Percentiles rank a stretch among this genome's conserved stretches.
Evolutionary conservation across 169 alveolate genomes (phyloP).

Genomic region (Neospora caninum): DNA sequence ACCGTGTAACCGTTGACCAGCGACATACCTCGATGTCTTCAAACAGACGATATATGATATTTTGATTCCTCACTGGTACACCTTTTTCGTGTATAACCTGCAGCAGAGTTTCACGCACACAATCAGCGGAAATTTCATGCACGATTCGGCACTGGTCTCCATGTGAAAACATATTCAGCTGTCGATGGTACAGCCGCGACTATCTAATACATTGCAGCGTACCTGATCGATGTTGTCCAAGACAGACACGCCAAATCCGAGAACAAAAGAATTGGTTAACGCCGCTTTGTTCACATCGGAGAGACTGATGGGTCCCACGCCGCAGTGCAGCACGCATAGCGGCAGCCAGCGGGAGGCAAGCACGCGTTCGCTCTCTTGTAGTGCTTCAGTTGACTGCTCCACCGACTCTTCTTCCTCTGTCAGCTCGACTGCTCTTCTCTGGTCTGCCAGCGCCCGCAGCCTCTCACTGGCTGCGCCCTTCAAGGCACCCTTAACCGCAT

Average conservation of each 20-base stretch:
- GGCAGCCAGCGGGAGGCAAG: constrained; percentile 48
- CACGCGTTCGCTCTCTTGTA: not conserved
- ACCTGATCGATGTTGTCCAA: constrained; percentile 45
- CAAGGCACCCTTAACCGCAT: not conserved
- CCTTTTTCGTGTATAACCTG: constrained; percentile 27
- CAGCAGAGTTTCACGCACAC: not conserved
- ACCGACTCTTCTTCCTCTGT: constrained; percentile 12
- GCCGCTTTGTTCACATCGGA: constrained; percentile 40
- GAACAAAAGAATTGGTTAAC: constrained; percentile 26
- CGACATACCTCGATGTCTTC: constrained; percentile 51
- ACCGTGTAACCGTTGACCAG: not conserved
- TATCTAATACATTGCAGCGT: not conserved
- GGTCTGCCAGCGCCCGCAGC: not conserved
- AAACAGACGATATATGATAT: constrained; percentile 44
- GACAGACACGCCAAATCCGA: constrained; percentile 41
- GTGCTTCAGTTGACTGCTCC: not conserved
- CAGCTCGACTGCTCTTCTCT: not conserved
- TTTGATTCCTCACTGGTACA: constrained; percentile 14
- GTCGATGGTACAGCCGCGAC: not conserved
- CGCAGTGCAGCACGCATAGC: constrained; percentile 27
- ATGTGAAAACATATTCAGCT: too few species aligned
- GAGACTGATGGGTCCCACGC: constrained; percentile 53
- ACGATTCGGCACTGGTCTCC: too few species aligned
- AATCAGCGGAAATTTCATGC: too few species aligned
- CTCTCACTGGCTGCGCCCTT: not conserved